Evolutionary conservation across 371 early-diverging fungal species (phyloP).

Genomic region (Mortierella sp.): DNA sequence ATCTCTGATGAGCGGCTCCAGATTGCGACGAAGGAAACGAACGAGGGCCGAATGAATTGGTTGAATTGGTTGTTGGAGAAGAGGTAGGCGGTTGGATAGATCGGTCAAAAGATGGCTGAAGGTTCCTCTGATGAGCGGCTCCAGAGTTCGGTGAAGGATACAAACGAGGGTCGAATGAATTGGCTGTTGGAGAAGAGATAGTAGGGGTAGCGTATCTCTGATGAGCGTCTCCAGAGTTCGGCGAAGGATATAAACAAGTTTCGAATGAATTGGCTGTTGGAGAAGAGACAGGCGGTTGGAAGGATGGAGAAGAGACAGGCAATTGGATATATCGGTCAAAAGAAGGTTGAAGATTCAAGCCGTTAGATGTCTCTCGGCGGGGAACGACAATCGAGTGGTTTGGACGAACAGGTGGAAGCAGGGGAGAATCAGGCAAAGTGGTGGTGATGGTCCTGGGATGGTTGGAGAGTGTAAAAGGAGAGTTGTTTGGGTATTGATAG

Average conservation of each 20-base stretch:
- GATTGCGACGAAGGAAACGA: no score
- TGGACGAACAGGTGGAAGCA: neutral
- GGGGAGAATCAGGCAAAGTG: neutral
- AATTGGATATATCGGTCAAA: neutral
- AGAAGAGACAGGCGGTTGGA: neutral
- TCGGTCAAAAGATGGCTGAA: no score
- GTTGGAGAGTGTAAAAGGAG: no score
- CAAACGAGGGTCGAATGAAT: no score
- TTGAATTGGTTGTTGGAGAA: no score
- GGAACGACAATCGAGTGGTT: conserved; percentile 15
- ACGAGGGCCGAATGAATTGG: no score
- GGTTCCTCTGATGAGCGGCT: neutral
- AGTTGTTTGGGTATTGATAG: neutral
- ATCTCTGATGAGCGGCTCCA: no score
- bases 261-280: neutral
- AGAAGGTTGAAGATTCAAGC: neutral
- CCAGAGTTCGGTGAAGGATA: no score
- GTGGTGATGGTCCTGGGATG: neutral
- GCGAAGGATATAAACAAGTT: neutral
- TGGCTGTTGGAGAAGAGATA: no score
- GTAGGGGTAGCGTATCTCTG: neutral
- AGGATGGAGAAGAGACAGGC: conserved; percentile 2
- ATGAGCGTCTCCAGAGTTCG: neutral
- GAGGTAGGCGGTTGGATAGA: no score
- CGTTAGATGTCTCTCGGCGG: conserved; percentile 1